Evolutionary conservation across 2,329 filamentous ascomycete species (phyloP).

Genomic region (Pseudocercospora pini-densiflorae): DNA sequence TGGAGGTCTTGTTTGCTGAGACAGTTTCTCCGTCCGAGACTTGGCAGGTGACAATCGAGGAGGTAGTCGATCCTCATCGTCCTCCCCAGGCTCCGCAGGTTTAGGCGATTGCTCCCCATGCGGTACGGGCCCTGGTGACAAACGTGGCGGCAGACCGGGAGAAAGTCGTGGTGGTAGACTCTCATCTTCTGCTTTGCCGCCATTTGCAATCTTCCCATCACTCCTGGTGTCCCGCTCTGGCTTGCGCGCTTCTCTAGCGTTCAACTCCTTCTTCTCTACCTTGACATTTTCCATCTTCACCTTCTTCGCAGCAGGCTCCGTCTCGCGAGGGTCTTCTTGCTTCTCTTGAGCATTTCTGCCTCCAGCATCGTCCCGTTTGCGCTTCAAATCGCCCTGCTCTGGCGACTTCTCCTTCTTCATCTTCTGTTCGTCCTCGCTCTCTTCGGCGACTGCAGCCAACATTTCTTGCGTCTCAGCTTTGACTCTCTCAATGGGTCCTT

Average conservation of each 20-base stretch:
- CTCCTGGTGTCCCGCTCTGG: background rate
- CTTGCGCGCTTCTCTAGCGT: background rate
- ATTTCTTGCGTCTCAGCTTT: constrained; percentile 41
- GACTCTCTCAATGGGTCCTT: constrained; percentile 38
- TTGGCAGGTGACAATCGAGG: constrained; percentile 24
- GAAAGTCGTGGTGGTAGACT: constrained; percentile 26
- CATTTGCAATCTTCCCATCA: background rate
- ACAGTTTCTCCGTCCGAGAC: constrained; percentile 12
- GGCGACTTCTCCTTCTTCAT: constrained; percentile 20
- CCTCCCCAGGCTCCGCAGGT: background rate
- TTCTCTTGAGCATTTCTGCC: constrained; percentile 1
- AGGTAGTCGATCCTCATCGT: constrained; percentile 10
- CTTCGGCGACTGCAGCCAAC: constrained; percentile 34
- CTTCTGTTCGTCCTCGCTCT: constrained; percentile 20
- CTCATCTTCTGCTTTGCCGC: constrained; percentile 14
- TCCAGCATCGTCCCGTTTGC: constrained; percentile 29
- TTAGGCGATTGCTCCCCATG: background rate
- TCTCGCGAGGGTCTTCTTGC: constrained; percentile 4
- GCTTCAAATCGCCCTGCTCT: constrained; percentile 34
- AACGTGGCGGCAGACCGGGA: constrained; percentile 25
- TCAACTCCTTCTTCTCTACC: constrained; percentile 7
- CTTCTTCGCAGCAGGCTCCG: constrained; percentile 19
- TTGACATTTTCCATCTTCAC: constrained; percentile 12
- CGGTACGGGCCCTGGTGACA: constrained; percentile 22
- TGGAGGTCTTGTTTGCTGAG: background rate